A percentile compares a stretch with the other conserved stretches of the same genome.
phyloP scores from a whole-genome alignment of 2,329 filamentous ascomycete species.

The Ascochyta rabiei region DNA sequence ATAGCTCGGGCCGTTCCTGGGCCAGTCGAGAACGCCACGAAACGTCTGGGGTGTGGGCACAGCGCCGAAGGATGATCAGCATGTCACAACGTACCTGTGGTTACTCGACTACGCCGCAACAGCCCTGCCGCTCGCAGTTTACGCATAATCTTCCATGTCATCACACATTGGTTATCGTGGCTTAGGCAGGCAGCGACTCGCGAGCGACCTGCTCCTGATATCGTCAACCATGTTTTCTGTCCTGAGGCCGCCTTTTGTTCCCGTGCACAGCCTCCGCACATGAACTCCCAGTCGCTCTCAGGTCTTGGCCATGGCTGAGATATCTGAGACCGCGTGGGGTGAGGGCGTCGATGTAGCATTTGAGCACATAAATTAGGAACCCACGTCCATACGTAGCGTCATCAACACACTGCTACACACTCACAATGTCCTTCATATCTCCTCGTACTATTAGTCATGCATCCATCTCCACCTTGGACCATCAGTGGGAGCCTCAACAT shows the following conservation, averaged over 20 bases:
- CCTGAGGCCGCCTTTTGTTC: background rate
- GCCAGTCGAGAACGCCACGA: slow-evolving; percentile 1
- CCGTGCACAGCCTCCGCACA: slow-evolving; percentile 1
- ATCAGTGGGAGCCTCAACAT: slow-evolving; percentile 14
- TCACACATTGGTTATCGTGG: background rate
- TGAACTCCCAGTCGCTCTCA: background rate
- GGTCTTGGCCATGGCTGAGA: background rate
- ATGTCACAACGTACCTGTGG: background rate
- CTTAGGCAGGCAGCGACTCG: background rate
- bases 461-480: background rate
- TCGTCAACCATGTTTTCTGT: background rate
- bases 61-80: background rate
- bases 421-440: background rate
- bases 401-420: background rate
- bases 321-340: background rate
- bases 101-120: slow-evolving; percentile 13
- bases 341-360: background rate
- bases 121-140: slow-evolving; percentile 8
- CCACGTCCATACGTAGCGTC: background rate
- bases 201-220: background rate
- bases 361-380: background rate
- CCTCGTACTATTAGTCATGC: background rate
- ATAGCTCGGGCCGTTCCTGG: slow-evolving; percentile 1
- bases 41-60: background rate
- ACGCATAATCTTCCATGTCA: background rate